Conservation (phyloP, 2,329 filamentous ascomycete genomes). For the Endocalyx cinctus region DNA sequence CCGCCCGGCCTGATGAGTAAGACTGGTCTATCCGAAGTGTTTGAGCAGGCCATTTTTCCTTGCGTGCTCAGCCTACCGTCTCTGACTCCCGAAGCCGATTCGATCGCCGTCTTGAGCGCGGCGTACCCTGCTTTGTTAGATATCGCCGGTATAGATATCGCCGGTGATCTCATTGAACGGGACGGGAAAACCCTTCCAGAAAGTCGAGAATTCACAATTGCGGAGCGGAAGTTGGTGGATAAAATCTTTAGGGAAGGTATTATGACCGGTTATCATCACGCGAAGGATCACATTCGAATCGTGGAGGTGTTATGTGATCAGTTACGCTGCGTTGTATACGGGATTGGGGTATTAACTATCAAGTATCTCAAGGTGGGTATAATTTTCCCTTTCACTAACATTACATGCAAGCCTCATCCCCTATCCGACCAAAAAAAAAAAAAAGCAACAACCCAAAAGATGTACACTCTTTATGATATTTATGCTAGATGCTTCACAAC, state of each 20-base stretch:
- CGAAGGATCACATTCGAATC: conserved; percentile 53
- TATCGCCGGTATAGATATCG: conserved; percentile 41
- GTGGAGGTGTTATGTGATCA: conserved; percentile 52
- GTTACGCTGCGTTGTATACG: conserved; percentile 43
- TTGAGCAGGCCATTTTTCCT: conserved; percentile 65
- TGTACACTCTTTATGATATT: too few species aligned
- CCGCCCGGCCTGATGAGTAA: conserved; percentile 48
- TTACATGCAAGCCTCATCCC: neutral
- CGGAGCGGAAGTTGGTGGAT: conserved; percentile 42
- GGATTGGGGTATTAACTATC: conserved; percentile 57
- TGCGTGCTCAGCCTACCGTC: conserved; percentile 72
- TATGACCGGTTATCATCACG: conserved; percentile 51
- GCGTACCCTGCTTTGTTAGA: conserved; percentile 64
- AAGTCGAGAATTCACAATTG: conserved; percentile 14
- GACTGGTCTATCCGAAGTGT: conserved; percentile 63
- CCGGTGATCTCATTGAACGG: neutral
- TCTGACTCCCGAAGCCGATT: conserved; percentile 70
- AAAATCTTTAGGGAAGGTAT: conserved; percentile 52
- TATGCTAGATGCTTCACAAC: neutral
- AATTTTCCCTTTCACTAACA: neutral
- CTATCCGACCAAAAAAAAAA: too few species aligned
- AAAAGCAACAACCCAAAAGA: too few species aligned
- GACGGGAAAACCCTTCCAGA: neutral
- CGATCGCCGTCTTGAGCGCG: conserved; percentile 55
- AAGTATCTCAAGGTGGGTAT: conserved; percentile 61